These are phyloP conservation scores for Lodderomyces elongisporus DNA, from an alignment of 1,139 yeast genomes.

Conservation along the genomic window DNA sequence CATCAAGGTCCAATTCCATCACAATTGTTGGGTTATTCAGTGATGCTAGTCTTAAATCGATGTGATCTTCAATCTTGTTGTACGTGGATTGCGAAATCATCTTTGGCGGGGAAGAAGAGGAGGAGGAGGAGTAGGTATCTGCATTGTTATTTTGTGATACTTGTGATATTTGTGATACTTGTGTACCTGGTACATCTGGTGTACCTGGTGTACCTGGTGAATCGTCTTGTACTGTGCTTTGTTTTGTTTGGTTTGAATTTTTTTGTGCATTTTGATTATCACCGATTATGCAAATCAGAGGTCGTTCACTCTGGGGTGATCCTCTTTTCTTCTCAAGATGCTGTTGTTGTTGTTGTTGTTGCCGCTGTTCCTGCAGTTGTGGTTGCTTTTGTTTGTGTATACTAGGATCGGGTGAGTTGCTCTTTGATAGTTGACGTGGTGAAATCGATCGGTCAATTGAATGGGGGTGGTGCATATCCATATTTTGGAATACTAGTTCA, in stretches of 20 bases:
- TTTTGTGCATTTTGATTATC: no score
- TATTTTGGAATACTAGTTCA: conserved; percentile 2
- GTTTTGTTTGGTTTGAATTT: no score
- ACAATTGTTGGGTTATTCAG: conserved; percentile 75
- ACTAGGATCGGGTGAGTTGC: background rate
- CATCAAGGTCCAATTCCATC: conserved; percentile 76
- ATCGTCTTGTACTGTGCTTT: no score
- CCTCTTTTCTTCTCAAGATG: no score
- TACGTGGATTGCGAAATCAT: background rate
- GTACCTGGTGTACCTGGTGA: no score
- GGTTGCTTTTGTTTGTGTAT: no score
- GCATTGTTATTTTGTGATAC: no score
- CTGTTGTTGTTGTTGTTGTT: background rate
- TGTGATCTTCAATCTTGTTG: conserved; percentile 28
- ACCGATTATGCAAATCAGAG: no score
- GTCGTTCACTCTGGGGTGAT: no score
- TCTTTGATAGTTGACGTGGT: conserved; percentile 3
- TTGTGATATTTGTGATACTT: no score
- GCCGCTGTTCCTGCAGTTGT: no score
- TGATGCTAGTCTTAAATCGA: conserved; percentile 53
- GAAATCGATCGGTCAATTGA: conserved; percentile 4
- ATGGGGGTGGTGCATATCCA: conserved; percentile 1
- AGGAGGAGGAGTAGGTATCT: background rate
- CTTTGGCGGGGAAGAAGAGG: background rate
- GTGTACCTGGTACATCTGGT: no score